Conservation (phyloP, 345 rosid species). For the Viola odorata region DNA sequence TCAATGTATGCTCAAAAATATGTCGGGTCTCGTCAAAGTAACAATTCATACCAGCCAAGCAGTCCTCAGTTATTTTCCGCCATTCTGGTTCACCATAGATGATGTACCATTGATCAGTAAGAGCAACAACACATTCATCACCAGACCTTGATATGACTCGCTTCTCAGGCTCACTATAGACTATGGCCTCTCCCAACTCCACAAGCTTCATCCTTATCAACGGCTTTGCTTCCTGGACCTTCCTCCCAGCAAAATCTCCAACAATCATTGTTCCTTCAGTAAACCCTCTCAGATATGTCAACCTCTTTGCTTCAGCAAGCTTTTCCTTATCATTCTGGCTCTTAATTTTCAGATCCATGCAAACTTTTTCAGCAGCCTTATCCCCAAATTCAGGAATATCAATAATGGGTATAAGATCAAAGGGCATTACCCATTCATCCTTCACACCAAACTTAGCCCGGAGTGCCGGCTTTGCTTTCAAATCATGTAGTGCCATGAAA, state of each 20-base stretch:
- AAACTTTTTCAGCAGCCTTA: slow-evolving; percentile 80
- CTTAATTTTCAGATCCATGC: slow-evolving; percentile 70
- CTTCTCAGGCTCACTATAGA: slow-evolving; percentile 95
- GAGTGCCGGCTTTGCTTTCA: slow-evolving; percentile 73
- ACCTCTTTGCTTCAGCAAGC: slow-evolving; percentile 85
- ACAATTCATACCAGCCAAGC: slow-evolving; percentile 72
- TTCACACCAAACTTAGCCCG: slow-evolving; percentile 67
- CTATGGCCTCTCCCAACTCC: slow-evolving; percentile 64
- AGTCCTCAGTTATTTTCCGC: slow-evolving; percentile 68
- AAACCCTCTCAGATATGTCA: slow-evolving; percentile 82
- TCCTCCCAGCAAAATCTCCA: slow-evolving; percentile 67
- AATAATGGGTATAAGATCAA: slow-evolving; percentile 69
- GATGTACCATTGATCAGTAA: slow-evolving; percentile 96
- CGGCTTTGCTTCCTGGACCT: slow-evolving; percentile 78
- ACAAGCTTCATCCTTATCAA: slow-evolving; percentile 59
- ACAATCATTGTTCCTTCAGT: slow-evolving; percentile 77
- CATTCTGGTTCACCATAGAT: slow-evolving; percentile 84
- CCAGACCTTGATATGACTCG: slow-evolving; percentile 91
- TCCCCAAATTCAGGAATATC: slow-evolving; percentile 83
- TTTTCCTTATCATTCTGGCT: slow-evolving; percentile 88
- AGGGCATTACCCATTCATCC: slow-evolving; percentile 84
- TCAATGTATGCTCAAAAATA: slow-evolving; percentile 83
- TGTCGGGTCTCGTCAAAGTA: slow-evolving; percentile 78
- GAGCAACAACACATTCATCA: slow-evolving; percentile 97
- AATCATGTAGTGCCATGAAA: slow-evolving; percentile 73